Conservation (phyloP, 2,329 filamentous ascomycete species). For the Diplodia intermedia region DNA sequence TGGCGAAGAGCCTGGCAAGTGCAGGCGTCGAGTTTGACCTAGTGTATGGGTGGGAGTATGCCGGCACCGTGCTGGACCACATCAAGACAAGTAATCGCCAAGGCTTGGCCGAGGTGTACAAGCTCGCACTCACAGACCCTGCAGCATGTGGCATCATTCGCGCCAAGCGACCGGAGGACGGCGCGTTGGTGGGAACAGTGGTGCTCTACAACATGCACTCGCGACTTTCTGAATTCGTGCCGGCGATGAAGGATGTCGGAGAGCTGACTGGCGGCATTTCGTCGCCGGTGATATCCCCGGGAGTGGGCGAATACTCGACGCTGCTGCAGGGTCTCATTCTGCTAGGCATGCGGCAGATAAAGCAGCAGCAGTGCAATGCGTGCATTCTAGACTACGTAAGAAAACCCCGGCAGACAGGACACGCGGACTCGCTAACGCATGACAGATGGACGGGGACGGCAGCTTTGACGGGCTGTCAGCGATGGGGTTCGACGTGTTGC, state of each 20-base stretch:
- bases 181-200: slow-evolving; percentile 76
- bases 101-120: slow-evolving; percentile 81
- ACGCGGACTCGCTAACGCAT: slow-evolving; percentile 38
- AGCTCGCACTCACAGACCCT: slow-evolving; percentile 72
- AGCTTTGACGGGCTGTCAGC: slow-evolving; percentile 74
- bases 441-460: slow-evolving; percentile 72
- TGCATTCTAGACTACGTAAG: slow-evolving; percentile 82
- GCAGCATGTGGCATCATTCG: slow-evolving; percentile 81
- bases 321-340: slow-evolving; percentile 80
- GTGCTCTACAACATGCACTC: slow-evolving; percentile 78
- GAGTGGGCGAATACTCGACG: slow-evolving; percentile 70
- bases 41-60: slow-evolving; percentile 79
- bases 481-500: slow-evolving; percentile 81
- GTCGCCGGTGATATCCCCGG: slow-evolving; percentile 76
- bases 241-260: slow-evolving; percentile 66
- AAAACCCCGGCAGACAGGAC: slow-evolving; percentile 35
- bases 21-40: slow-evolving; percentile 82
- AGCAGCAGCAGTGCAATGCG: slow-evolving; percentile 74
- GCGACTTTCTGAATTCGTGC: slow-evolving; percentile 71
- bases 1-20: slow-evolving; percentile 74
- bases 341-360: slow-evolving; percentile 82
- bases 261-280: slow-evolving; percentile 76
- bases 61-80: slow-evolving; percentile 75
- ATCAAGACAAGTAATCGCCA: slow-evolving; percentile 76
- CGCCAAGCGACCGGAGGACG: slow-evolving; percentile 73